A percentile compares a stretch with the other conserved stretches of the same genome.
Conservation (phyloP, 371 early-diverging fungal genomes). For the Apophysomyces trapeziformis region DNA sequence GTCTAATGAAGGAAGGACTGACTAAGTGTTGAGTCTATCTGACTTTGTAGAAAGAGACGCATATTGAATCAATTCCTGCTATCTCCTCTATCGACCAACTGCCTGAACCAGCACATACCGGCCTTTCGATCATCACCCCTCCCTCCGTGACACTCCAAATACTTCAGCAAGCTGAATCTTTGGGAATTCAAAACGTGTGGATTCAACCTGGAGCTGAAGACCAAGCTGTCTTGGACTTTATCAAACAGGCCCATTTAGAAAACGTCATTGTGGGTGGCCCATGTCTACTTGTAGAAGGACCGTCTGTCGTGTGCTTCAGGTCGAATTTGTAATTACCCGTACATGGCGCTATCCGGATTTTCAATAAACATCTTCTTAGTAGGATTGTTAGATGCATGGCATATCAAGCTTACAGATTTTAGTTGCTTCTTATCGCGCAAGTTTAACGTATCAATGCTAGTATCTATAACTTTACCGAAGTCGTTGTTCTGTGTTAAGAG, state of each 20-base stretch:
- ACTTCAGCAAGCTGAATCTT: constrained; percentile 60
- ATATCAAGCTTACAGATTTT: too few relatives aligned
- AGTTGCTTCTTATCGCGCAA: too few relatives aligned
- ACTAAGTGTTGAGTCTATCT: background rate
- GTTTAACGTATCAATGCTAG: too few relatives aligned
- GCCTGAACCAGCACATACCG: constrained; percentile 40
- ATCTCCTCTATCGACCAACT: constrained; percentile 50
- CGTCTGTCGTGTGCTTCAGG: constrained; percentile 25
- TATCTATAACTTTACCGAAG: too few relatives aligned
- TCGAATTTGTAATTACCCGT: constrained; percentile 3
- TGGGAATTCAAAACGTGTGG: constrained; percentile 77
- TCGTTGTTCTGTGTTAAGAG: too few relatives aligned
- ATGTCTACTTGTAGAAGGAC: constrained; percentile 73
- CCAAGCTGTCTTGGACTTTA: constrained; percentile 52
- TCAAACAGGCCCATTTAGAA: constrained; percentile 54
- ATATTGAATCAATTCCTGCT: constrained; percentile 55
- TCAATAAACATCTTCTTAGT: too few relatives aligned
- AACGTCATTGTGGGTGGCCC: constrained; percentile 70
- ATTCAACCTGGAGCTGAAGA: constrained; percentile 84
- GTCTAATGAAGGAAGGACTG: background rate
- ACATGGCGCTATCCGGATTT: background rate
- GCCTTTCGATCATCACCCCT: constrained; percentile 82
- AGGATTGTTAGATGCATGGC: too few relatives aligned
- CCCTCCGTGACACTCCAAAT: constrained; percentile 71
- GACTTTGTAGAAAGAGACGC: constrained; percentile 42